phyloP scores from a whole-genome alignment of 768 basidiomycete species.

The Melanogaster broomeanus region DNA sequence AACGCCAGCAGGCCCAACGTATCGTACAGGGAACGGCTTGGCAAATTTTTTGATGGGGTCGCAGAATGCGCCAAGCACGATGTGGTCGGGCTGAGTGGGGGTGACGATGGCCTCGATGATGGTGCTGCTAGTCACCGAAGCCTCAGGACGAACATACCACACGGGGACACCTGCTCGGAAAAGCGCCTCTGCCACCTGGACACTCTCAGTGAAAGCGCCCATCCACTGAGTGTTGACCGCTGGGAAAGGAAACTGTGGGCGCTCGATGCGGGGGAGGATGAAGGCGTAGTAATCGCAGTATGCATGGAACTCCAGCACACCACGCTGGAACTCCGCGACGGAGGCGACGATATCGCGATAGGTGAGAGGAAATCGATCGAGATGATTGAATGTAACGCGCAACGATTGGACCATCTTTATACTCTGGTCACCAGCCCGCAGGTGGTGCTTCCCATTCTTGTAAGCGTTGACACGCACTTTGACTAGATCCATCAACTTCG shows the following conservation, averaged over 20 bases:
- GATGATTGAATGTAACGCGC: no score
- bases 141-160: background rate
- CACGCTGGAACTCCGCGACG: background rate
- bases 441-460: no score
- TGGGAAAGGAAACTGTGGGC: background rate
- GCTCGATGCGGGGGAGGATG: background rate
- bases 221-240: background rate
- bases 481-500: background rate
- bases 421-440: no score
- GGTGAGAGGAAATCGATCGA: background rate
- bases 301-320: background rate
- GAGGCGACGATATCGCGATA: background rate
- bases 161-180: no score
- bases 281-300: background rate
- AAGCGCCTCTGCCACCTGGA: background rate
- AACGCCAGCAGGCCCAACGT: no score
- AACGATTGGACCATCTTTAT: no score
- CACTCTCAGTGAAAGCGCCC: background rate
- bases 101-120: background rate
- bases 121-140: background rate
- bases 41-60: no score
- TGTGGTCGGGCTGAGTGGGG: background rate
- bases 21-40: no score
- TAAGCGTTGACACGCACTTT: no score
- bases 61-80: no score